phyloP scores from a whole-genome alignment of 176 grass and related monocot species.

The Juncus effusus region DNA sequence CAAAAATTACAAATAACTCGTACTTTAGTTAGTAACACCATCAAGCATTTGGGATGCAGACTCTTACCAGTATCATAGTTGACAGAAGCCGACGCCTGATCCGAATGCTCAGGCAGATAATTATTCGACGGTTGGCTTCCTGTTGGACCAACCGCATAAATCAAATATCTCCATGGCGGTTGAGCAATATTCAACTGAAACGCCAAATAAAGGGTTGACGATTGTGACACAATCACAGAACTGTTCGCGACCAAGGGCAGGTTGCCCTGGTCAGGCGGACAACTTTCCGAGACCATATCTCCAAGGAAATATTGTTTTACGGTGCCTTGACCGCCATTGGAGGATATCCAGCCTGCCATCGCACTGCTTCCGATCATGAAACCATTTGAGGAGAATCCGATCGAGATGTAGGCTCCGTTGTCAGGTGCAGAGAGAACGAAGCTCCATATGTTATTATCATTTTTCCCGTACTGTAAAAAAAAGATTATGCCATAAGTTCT shows the following conservation, averaged over 20 bases:
- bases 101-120: slow-evolving; percentile 38
- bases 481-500: not conserved
- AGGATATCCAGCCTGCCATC: slow-evolving; percentile 47
- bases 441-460: slow-evolving; percentile 41
- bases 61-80: slow-evolving; percentile 40
- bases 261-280: slow-evolving; percentile 53
- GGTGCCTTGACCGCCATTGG: slow-evolving; percentile 9
- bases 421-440: slow-evolving; percentile 71
- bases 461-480: slow-evolving; percentile 39
- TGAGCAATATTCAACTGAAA: slow-evolving; percentile 40
- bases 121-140: slow-evolving; percentile 30
- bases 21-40: too few relatives aligned
- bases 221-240: slow-evolving; percentile 36
- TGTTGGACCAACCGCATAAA: slow-evolving; percentile 54
- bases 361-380: slow-evolving; percentile 58
- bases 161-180: slow-evolving; percentile 37
- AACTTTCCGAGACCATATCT: slow-evolving; percentile 34
- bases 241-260: slow-evolving; percentile 38
- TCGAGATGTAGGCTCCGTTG: slow-evolving; percentile 42
- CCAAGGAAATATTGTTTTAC: slow-evolving; percentile 59
- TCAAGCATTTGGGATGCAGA: too few relatives aligned
- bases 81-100: slow-evolving; percentile 35
- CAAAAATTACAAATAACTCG: too few relatives aligned
- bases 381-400: slow-evolving; percentile 59
- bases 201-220: slow-evolving; percentile 55